phyloP scores from a whole-genome alignment of 805 yeast genomes.

The Pichia insulana region DNA sequence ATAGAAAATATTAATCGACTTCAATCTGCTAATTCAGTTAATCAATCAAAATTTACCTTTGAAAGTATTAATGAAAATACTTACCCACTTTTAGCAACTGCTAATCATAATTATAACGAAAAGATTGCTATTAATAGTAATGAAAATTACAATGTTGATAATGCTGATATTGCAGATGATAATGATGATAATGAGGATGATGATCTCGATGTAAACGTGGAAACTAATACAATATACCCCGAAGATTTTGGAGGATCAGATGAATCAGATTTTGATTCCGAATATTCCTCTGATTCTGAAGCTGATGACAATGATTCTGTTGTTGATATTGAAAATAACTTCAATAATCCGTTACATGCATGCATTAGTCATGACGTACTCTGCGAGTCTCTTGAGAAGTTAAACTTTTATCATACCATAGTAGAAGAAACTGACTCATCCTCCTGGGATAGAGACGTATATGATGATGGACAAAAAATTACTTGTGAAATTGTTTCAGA shows the following conservation, averaged over 20 bases:
- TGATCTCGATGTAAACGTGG: constrained; percentile 7
- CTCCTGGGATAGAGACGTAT: neutral
- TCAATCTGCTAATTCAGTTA: constrained; percentile 23
- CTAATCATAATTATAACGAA: neutral
- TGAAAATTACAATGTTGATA: neutral
- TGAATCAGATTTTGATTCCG: constrained; percentile 27
- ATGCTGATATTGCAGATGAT: constrained; percentile 4
- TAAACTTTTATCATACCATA: constrained; percentile 5
- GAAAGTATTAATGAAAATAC: constrained; percentile 10
- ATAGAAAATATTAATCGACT: constrained; percentile 56
- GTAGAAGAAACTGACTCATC: constrained; percentile 9
- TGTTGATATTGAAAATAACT: neutral
- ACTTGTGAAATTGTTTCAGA: neutral
- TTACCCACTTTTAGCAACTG: constrained; percentile 4
- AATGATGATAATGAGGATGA: constrained; percentile 10
- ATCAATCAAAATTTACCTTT: constrained; percentile 19
- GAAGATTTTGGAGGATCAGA: constrained; percentile 13
- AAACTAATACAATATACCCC: neutral
- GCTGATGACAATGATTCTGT: neutral
- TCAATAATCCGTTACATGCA: neutral
- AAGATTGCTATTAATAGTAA: neutral
- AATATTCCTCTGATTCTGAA: constrained; percentile 16
- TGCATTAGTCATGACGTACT: neutral
- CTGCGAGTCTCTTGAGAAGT: constrained; percentile 1
- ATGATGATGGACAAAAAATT: constrained; percentile 1